Conservation (phyloP, 345 rosid species). For the Aurinia saxatilis region DNA sequence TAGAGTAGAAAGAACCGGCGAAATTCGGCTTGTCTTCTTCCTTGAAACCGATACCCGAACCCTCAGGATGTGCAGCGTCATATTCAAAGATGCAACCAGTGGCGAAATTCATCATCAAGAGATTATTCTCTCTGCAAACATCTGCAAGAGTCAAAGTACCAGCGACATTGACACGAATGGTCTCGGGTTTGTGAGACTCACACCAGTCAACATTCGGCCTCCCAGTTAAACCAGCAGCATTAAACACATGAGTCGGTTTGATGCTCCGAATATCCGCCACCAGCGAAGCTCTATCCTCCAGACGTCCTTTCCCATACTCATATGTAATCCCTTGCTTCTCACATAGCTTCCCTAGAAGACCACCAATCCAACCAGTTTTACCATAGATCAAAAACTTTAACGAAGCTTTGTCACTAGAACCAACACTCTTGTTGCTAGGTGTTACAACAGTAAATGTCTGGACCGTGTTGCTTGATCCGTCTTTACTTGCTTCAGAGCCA, state of each 20-base stretch:
- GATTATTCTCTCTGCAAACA: conserved; percentile 38
- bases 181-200: conserved; percentile 47
- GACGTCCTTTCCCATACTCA: conserved; percentile 48
- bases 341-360: conserved; percentile 43
- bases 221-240: conserved; percentile 55
- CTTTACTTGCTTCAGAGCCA: conserved; percentile 33
- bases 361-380: conserved; percentile 59
- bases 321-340: conserved; percentile 32
- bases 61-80: conserved; percentile 39
- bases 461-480: conserved; percentile 30
- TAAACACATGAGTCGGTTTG: conserved; percentile 50
- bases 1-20: conserved; percentile 47
- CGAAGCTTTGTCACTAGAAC: conserved; percentile 14
- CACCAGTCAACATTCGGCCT: conserved; percentile 65
- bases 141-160: conserved; percentile 51
- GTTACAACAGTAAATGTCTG: conserved; percentile 60
- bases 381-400: conserved; percentile 52
- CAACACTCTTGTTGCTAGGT: conserved; percentile 13
- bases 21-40: conserved; percentile 54
- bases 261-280: conserved; percentile 33
- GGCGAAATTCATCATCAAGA: conserved; percentile 51
- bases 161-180: conserved; percentile 39
- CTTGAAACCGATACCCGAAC: conserved; percentile 49
- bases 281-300: conserved; percentile 43
- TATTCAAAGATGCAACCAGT: conserved; percentile 57